Percentiles rank a stretch among this genome's conserved stretches.
Conservation (phyloP, 2,329 filamentous ascomycete species). For the Trichothecium sympodiale region DNA sequence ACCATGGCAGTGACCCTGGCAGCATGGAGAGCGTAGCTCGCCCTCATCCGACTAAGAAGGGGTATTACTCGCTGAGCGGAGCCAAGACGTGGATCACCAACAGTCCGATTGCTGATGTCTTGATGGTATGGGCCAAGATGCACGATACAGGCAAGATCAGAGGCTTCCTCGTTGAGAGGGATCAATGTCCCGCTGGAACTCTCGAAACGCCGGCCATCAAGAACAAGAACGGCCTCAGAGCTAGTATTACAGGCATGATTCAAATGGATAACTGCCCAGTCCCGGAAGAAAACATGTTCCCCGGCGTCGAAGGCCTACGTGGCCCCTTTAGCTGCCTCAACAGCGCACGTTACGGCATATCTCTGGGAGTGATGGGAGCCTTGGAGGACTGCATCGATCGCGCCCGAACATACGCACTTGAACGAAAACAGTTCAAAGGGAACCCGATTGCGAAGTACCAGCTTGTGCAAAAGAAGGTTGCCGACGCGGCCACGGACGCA, state of each 20-base stretch:
- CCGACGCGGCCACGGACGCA: constrained; percentile 83
- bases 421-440: constrained; percentile 90
- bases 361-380: constrained; percentile 86
- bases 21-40: constrained; percentile 85
- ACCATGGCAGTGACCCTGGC: constrained; percentile 84
- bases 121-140: constrained; percentile 88
- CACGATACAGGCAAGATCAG: constrained; percentile 87
- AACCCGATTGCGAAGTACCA: constrained; percentile 95
- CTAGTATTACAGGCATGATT: constrained; percentile 96
- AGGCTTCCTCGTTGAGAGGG: constrained; percentile 81
- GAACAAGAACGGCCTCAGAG: constrained; percentile 88
- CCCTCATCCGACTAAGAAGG: constrained; percentile 72
- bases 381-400: constrained; percentile 82
- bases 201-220: constrained; percentile 87
- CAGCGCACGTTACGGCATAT: constrained; percentile 85
- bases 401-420: constrained; percentile 76
- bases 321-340: constrained; percentile 94
- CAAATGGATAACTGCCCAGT: constrained; percentile 87
- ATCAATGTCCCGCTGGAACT: constrained; percentile 74
- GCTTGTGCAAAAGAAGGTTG: constrained; percentile 93
- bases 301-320: constrained; percentile 70
- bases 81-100: constrained; percentile 96
- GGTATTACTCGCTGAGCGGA: constrained; percentile 68
- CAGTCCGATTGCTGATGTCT: constrained; percentile 75
- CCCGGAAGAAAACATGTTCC: constrained; percentile 86